Base-by-base conservation (phyloP, 2,329 filamentous ascomycete genomes). In the Fusarium xyrophilum region DNA sequence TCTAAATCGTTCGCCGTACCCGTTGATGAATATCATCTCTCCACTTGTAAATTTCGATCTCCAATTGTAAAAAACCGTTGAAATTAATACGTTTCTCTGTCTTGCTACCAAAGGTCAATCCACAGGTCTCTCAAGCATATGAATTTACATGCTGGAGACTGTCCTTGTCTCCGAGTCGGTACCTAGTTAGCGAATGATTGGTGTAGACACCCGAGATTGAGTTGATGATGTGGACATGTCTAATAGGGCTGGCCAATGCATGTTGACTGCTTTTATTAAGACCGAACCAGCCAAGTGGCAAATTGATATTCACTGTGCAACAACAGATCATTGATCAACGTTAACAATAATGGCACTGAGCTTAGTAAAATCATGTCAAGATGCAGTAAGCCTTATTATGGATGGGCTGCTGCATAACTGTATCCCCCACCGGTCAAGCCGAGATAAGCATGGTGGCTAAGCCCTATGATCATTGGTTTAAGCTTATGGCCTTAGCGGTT, bases 341-440 rank as follows among this genome's bases (percentile, higher is more conserved):
- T 47, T 38, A 14, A 65, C 19, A 10, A 65, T n/a, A 10, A 23
- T 28, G 15, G 21, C 32, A 21, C 23, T 48, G 25, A 42, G 42
- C 54, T 65, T 54, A 60, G 47, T 54, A 27, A 65, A 60, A 21
- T 19, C 23, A 33, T 21, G 12, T n/a, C 19, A 59, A 32, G 27
- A 28, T 12, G 23, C 8, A 38, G 46, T 60, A 38, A 64, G 60
- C 44, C 35, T 48, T 33, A 25, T 6, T 25, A 28, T 44, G 19
- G 27, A 42, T 40, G 23, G 21, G 21, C 39, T 25, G 28, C 15
- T 51, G 10, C n/a, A 36, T 56, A 35, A 35, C 27, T 56, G 28
- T 27, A 44, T 56, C 17, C 35, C 42, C 28, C 39, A 63, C 21
- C 40, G 40, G 62, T 32, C 40, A 60, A 65, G 38, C 60, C 60